Base-by-base conservation (phyloP, 306 rosid species). In the Gleditsia sinensis region DNA sequence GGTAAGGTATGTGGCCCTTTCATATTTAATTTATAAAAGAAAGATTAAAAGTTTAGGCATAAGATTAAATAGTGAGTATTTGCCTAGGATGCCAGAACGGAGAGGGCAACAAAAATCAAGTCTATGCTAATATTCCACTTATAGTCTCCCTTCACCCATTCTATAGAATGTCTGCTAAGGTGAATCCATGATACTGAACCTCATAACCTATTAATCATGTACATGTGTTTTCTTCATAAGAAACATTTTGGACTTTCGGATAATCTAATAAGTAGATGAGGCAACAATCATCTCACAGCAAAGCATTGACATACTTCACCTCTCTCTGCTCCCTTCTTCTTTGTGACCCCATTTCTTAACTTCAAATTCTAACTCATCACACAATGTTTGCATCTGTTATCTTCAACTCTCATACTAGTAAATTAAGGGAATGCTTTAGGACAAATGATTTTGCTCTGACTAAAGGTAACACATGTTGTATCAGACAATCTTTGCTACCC, bases 401-500 rank as follows among this genome's bases (percentile, higher is more conserved):
- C 33, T 49, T 43, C 20, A 61, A 72, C 59, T 59, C 17, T 20
- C 54, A 49, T 40, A 42, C 51, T 62, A 71, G 55, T 66, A 64
- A 67, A 49, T 58, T 37, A 24, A 19, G 30, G 50, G 32, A 78
- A 33, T 43, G 36, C 33, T 32, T 20, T 21, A 42, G n/a, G 59
- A 69, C 50, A 40, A 42, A 53, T 65, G 23, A 71, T 32, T 63
- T 62, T 45, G 56, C 39, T 48, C 78, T 83, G 62, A 85, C 71
- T 71, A 71, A 48, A 53, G 64, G 24, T 51, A 55, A 24, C 71
- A 32, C 63, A 54, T 76, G 54, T 74, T 82, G 70, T 39, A 69
- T 56, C 87, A 94, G 98, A 87, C 90, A 73, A 84, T 73, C 58
- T 89, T 94, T 50, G 82, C 32, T 61, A 76, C 92, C 34, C 96